These are phyloP conservation scores for Agrostemma githago DNA, from an alignment of 148 eudicot species.

Conservation along the genomic window DNA sequence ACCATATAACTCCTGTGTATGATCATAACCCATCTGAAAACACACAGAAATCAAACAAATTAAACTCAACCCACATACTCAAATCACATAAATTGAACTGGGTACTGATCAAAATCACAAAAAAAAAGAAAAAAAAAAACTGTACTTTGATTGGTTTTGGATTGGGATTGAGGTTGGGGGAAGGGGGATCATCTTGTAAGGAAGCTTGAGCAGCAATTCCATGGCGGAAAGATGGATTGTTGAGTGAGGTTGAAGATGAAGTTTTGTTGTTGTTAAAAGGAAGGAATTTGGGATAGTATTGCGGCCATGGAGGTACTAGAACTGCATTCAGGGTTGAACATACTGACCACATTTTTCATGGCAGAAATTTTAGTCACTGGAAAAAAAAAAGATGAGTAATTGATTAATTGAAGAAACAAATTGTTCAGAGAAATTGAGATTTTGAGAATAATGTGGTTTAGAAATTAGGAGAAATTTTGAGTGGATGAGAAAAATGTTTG, in stretches of 20 bases:
- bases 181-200: conserved; percentile 34
- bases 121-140: background rate
- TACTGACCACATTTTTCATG: conserved; percentile 40
- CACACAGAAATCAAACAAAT: background rate
- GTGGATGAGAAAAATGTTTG: conserved; percentile 19
- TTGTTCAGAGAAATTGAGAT: background rate
- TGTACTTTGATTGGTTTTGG: conserved; percentile 40
- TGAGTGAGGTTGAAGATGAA: conserved; percentile 20
- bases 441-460: background rate
- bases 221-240: conserved; percentile 1
- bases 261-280: background rate
- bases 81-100: background rate
- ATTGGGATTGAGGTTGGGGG: conserved; percentile 11
- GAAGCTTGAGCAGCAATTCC: conserved; percentile 25
- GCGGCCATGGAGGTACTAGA: conserved; percentile 38
- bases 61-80: background rate
- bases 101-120: background rate
- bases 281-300: background rate
- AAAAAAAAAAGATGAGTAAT: background rate
- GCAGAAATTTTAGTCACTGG: background rate
- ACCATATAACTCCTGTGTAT: conserved; percentile 62
- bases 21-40: conserved; percentile 53
- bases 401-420: background rate
- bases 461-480: background rate
- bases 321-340: conserved; percentile 30